Evolutionary conservation across 441 rosid species (phyloP), one percentile per base, ranked within the genome.

Genomic region (Bocquillonia castaneifolia): DNA sequence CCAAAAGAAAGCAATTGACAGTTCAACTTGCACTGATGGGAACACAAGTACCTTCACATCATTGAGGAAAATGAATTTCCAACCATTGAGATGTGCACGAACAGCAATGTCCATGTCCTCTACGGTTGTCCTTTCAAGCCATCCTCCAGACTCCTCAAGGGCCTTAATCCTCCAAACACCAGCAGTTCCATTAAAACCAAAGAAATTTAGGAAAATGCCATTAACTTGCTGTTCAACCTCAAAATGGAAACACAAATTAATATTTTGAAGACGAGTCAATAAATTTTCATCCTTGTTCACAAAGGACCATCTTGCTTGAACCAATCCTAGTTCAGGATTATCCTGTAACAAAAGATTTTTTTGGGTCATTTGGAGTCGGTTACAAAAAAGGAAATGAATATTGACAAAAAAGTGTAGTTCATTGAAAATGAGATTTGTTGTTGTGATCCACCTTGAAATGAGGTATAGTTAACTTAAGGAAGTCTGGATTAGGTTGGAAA

Each of bases 81-180:
- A 93, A 59, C 97, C 96, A 77, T 79, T 85, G 58, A 93, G 94
- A 86, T 93, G 98, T 0, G 97, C 98, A 0, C 98, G 92, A 45
- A 93, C 92, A 25, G 98, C 96, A 59, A 90, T 87, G 79, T 93
- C 98, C 98, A 93, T 92, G 77, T 92, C 98, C 81, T 93, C 98
- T 0, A 93, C 96, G 14, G 97, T 93, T 26, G 96, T 91, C 66
- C 98, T 82, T 76, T 91, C 96, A 57, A 93, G 96, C 98, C 97
- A 91, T 7, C 94, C 97, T 64, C 97, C 96, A 40, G 97, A 91
- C 25, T 89, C 98, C 77, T 88, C 92, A 31, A 93, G 95, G 58
- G 98, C 86, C 74, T 86, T 88, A 31, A 89, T 89, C 74, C 99
- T 89, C 97, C 99, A 93, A 50, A 93, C 91, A 70, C 98, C 96